Percentiles rank a stretch among this genome's conserved stretches.
phyloP scores from a whole-genome alignment of 495 filamentous ascomycete genomes.

The Choiromyces venosus region DNA sequence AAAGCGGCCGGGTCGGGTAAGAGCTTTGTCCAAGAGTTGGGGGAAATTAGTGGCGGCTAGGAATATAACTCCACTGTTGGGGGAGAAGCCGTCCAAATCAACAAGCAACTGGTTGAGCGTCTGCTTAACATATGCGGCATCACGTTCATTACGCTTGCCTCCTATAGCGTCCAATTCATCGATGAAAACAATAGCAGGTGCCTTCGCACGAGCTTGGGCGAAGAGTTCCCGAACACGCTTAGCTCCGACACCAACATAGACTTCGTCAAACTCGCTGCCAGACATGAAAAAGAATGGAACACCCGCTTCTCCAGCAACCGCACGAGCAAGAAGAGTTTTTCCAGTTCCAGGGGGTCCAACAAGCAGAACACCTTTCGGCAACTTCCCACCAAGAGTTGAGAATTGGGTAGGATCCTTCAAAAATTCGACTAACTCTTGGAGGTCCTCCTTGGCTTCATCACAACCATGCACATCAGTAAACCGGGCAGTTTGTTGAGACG shows the following conservation, averaged over 20 bases:
- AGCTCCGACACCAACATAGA: conserved; percentile 95
- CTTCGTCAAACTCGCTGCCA: conserved; percentile 95
- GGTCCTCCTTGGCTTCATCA: conserved; percentile 95
- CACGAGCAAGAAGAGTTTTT: conserved; percentile 94
- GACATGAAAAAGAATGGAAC: conserved; percentile 99
- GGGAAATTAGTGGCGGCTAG: conserved; percentile 95
- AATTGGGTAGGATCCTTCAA: conserved; percentile 86
- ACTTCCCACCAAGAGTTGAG: conserved; percentile 83
- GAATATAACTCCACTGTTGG: conserved; percentile 88
- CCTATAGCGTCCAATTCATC: conserved; percentile 96
- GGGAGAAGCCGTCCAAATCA: conserved; percentile 96
- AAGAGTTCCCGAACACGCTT: conserved; percentile 98
- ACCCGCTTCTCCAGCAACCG: conserved; percentile 92
- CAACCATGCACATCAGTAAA: conserved; percentile 96
- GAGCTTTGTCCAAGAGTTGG: conserved; percentile 83
- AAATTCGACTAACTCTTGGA: conserved; percentile 95
- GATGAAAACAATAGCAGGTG: conserved; percentile 96
- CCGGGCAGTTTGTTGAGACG: conserved; percentile 81
- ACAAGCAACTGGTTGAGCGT: conserved; percentile 95
- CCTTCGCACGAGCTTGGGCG: conserved; percentile 73
- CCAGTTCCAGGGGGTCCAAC: conserved; percentile 95
- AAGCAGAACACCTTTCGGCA: conserved; percentile 92
- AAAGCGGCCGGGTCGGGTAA: conserved; percentile 91
- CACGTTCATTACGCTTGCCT: conserved; percentile 83
- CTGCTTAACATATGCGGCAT: conserved; percentile 94